phyloP scores from a whole-genome alignment of 2,329 filamentous ascomycete genomes.

The Cadophora gregata region DNA sequence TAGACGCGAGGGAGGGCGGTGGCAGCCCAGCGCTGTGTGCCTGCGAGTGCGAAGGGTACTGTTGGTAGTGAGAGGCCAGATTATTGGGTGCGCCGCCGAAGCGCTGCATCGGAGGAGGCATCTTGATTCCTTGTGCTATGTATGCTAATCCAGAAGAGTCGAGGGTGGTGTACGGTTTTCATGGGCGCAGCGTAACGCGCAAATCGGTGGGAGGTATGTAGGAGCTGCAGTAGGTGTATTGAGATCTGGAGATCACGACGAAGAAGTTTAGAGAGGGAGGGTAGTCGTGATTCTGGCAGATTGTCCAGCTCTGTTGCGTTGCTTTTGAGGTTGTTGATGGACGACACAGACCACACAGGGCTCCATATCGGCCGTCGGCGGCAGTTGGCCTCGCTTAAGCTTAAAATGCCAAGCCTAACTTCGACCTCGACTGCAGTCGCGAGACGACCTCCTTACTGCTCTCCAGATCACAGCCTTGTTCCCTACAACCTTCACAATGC shows the following conservation, averaged over 20 bases:
- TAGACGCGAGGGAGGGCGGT: constrained; percentile 65
- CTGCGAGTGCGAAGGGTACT: constrained; percentile 53
- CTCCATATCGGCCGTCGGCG: constrained; percentile 24
- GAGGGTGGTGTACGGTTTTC: constrained; percentile 42
- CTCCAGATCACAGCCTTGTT: constrained; percentile 29
- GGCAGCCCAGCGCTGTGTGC: constrained; percentile 54
- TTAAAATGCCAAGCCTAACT: constrained; percentile 29
- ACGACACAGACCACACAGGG: constrained; percentile 11
- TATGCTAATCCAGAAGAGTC: constrained; percentile 42
- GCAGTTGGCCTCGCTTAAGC: constrained; percentile 15
- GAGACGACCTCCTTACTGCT: constrained; percentile 8
- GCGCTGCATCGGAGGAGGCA: constrained; percentile 46
- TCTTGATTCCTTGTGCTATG: constrained; percentile 41
- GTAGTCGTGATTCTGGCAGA: constrained; percentile 2
- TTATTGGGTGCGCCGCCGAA: constrained; percentile 45
- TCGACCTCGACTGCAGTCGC: constrained; percentile 23
- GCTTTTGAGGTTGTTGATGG: constrained; percentile 13
- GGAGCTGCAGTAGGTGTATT: neutral
- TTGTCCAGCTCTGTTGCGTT: constrained; percentile 11
- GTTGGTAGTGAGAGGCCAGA: constrained; percentile 49
- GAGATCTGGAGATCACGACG: neutral
- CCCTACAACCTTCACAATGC: constrained; percentile 40
- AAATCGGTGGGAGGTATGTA: neutral
- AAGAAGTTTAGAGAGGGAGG: neutral
- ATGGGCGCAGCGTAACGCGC: constrained; percentile 43